Evolutionary conservation across 805 yeast species (phyloP).

Genomic region (Priceomyces haplophilus): DNA sequence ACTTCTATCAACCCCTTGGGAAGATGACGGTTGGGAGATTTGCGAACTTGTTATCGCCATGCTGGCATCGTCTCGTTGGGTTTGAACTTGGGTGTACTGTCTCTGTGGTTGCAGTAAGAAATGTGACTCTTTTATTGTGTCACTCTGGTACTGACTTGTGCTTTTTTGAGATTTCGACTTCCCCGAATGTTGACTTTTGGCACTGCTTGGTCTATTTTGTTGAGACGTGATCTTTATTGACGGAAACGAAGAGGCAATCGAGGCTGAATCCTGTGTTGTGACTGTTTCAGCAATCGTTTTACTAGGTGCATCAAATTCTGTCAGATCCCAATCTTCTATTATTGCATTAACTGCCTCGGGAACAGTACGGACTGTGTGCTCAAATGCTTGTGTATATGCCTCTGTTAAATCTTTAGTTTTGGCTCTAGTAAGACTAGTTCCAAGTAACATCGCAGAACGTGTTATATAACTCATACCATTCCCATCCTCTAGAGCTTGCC

Average conservation of each 20-base stretch:
- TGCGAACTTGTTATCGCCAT: neutral
- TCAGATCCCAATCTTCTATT: conserved; percentile 16
- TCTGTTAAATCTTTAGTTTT: conserved; percentile 6
- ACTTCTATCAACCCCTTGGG: neutral
- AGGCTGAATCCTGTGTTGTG: conserved; percentile 4
- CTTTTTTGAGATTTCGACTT: conserved; percentile 1
- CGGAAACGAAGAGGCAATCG: conserved; percentile 14
- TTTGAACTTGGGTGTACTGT: neutral
- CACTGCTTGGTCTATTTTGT: neutral
- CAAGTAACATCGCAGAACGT: conserved; percentile 10
- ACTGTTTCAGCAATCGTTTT: conserved; percentile 3
- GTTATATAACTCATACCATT: conserved; percentile 7
- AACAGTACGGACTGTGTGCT: conserved; percentile 3
- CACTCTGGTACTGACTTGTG: conserved; percentile 4
- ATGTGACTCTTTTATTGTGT: neutral
- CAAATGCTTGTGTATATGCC: conserved; percentile 3
- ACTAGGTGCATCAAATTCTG: conserved; percentile 4
- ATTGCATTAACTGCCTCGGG: conserved; percentile 8
- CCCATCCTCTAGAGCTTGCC: conserved; percentile 4
- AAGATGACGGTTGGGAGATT: neutral
- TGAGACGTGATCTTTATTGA: conserved; percentile 15
- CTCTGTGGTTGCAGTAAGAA: neutral
- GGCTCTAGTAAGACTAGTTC: conserved; percentile 13
- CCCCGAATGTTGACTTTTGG: neutral
- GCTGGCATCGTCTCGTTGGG: neutral